These are phyloP conservation scores for Musa balbisiana DNA, from an alignment of 202 grass and related monocot species.

Conservation along the genomic window DNA sequence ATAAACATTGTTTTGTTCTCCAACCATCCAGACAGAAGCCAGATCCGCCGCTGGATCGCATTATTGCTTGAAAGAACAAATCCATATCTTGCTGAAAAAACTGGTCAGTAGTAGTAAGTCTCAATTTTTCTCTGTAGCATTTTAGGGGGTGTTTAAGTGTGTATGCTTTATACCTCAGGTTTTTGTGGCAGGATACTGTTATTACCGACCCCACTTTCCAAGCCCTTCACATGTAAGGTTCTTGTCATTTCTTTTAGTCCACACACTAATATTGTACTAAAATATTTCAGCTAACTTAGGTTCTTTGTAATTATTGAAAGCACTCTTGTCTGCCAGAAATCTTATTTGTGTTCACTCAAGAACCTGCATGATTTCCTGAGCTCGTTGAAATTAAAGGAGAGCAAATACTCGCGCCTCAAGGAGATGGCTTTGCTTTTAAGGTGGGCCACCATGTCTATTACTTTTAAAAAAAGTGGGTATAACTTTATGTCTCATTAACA, in stretches of 20 bases:
- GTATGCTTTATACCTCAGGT: slow-evolving; percentile 38
- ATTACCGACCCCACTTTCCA: slow-evolving; percentile 86
- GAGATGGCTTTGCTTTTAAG: slow-evolving; percentile 98
- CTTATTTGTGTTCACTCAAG: slow-evolving; percentile 94
- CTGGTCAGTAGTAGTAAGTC: slow-evolving; percentile 45
- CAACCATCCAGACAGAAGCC: slow-evolving; percentile 95
- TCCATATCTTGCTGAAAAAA: slow-evolving; percentile 70
- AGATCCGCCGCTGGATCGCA: slow-evolving; percentile 79
- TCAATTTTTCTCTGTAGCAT: slow-evolving; percentile 16
- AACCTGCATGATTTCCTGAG: slow-evolving; percentile 91
- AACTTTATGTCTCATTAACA: not conserved
- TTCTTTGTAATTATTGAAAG: not conserved
- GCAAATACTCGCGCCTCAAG: slow-evolving; percentile 94
- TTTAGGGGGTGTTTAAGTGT: slow-evolving; percentile 13
- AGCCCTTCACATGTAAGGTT: slow-evolving; percentile 98
- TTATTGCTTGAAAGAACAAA: slow-evolving; percentile 73
- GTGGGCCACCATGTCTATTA: slow-evolving; percentile 34
- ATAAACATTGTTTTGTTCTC: slow-evolving; percentile 98
- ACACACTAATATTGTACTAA: slow-evolving; percentile 10
- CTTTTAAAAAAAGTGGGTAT: not conserved
- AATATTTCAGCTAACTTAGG: not conserved
- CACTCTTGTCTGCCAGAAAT: slow-evolving; percentile 52
- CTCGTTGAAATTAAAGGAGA: slow-evolving; percentile 82
- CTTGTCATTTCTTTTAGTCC: slow-evolving; percentile 25
- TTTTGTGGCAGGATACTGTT: slow-evolving; percentile 89